These are phyloP conservation scores for Zizania palustris DNA, from an alignment of 202 grass and related monocot species.

Conservation along the genomic window DNA sequence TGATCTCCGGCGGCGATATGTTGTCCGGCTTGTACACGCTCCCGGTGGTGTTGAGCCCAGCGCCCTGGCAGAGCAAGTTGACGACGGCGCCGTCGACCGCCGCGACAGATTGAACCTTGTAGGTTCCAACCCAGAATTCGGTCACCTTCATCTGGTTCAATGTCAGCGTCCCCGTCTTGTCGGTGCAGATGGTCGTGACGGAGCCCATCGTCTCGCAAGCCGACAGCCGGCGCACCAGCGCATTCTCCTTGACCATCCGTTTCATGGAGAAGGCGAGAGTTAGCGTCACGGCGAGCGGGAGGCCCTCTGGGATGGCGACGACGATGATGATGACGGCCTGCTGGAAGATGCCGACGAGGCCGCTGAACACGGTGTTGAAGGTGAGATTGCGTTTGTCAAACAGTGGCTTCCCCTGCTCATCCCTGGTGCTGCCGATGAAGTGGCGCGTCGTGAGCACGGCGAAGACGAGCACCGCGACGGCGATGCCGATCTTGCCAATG, in stretches of 20 bases:
- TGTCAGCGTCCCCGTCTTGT: constrained; percentile 83
- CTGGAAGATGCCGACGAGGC: constrained; percentile 67
- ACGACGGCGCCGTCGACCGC: constrained; percentile 5
- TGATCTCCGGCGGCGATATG: constrained; percentile 50
- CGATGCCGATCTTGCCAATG: constrained; percentile 79
- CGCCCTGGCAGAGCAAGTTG: constrained; percentile 51
- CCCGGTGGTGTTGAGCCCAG: constrained; percentile 75
- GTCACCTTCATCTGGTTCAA: constrained; percentile 80
- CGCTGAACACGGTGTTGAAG: constrained; percentile 42
- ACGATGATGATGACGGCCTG: constrained; percentile 83
- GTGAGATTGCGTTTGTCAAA: constrained; percentile 48
- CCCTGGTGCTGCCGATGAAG: constrained; percentile 74
- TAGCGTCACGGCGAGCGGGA: constrained; percentile 78
- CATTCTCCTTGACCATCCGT: constrained; percentile 80
- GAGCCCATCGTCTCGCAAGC: constrained; percentile 95
- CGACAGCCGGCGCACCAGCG: constrained; percentile 66
- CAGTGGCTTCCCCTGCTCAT: constrained; percentile 46
- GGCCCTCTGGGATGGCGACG: constrained; percentile 77
- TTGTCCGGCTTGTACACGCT: constrained; percentile 53
- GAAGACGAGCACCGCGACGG: constrained; percentile 66
- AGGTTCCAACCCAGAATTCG: constrained; percentile 63
- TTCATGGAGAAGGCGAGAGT: constrained; percentile 94
- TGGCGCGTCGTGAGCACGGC: constrained; percentile 55
- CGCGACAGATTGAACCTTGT: background rate
- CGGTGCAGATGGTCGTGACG: constrained; percentile 78